Evolutionary conservation across 2,329 filamentous ascomycete species (phyloP), one percentile per base, ranked within the genome.

Genomic region (Ceratocystis cubensis): DNA sequence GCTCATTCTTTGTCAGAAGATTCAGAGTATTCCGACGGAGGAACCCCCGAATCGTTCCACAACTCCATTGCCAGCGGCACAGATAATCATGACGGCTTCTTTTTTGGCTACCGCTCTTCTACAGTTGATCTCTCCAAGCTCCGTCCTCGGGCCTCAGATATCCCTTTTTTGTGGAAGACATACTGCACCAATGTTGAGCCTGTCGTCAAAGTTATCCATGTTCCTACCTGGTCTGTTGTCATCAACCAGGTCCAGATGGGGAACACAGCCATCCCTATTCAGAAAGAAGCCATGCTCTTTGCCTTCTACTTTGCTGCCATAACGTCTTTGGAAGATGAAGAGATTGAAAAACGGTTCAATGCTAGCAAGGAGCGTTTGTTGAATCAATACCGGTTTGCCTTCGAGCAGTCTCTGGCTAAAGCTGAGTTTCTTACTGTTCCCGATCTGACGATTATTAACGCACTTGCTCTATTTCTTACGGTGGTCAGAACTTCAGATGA

Each of bases 121-220:
- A 84, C 83, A 69, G 84, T 89, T 30, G 83, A 91, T 70, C 76
- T 91, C 69, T 76, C 80, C 20, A 77, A 80, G 53, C 76, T 88
- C 15, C 88, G 90, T 70, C 88, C 88, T 1, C 72, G 84, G 0
- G 81, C 85, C 0, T 83, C 84, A 1, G 85, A 87, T 69, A 85
- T 88, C 62, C 80, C 80, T 0, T 82, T 83, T 62, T 83, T 89
- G 66, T 91, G 88, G 88, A 81, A 84, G 63, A 79, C 85, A 10
- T 91, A 84, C 74, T 82, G 86, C 69, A 85, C 89, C 70, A 89
- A 88, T 64, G 87, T 91, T 7, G 87, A 91, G 71, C 86, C 88
- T 0, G 74, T 91, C 8, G 78, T 88, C 71, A 91, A 89, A 72
- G 78, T 91, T 13, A 72, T 91, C 6, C 88, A 92, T 72, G 78